Conservation (phyloP, 1,139 yeast species). For the Debaryomyces robertsiae region DNA sequence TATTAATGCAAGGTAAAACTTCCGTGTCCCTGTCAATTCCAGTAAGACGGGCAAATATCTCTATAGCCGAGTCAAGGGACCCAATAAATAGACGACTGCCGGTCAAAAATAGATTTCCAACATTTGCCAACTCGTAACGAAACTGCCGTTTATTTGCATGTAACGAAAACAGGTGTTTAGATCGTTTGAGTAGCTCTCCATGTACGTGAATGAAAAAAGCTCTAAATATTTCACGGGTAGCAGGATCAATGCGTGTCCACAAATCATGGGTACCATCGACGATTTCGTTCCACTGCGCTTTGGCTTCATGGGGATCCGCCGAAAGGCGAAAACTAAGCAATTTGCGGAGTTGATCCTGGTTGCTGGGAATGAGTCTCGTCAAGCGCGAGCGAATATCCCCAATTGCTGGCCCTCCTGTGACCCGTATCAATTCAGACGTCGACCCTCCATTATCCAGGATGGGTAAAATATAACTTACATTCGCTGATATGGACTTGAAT, state of each 20-base stretch:
- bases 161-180: conserved; percentile 44
- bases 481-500: conserved; percentile 42
- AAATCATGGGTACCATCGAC: conserved; percentile 77
- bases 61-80: conserved; percentile 81
- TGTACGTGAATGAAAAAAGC: conserved; percentile 80
- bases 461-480: conserved; percentile 71
- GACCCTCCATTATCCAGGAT: conserved; percentile 95
- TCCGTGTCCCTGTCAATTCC: conserved; percentile 56
- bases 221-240: conserved; percentile 72
- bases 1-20: conserved; percentile 81
- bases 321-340: conserved; percentile 67
- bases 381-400: conserved; percentile 88
- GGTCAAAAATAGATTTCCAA: conserved; percentile 82
- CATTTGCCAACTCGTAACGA: conserved; percentile 74
- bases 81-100: conserved; percentile 85
- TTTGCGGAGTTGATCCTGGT: conserved; percentile 43
- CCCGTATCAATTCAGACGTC: conserved; percentile 85
- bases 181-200: conserved; percentile 71
- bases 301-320: conserved; percentile 55
- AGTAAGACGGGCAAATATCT: conserved; percentile 67
- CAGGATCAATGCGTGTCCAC: conserved; percentile 64
- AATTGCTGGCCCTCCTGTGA: conserved; percentile 92
- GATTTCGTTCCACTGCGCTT: conserved; percentile 70
- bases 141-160: conserved; percentile 54
- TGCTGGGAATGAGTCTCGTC: conserved; percentile 64